A percentile compares a stretch with the other conserved stretches of the same genome.
These are phyloP conservation scores for Symmetrospora coprosmae DNA, from an alignment of 768 basidiomycete genomes.

Conservation along the genomic window DNA sequence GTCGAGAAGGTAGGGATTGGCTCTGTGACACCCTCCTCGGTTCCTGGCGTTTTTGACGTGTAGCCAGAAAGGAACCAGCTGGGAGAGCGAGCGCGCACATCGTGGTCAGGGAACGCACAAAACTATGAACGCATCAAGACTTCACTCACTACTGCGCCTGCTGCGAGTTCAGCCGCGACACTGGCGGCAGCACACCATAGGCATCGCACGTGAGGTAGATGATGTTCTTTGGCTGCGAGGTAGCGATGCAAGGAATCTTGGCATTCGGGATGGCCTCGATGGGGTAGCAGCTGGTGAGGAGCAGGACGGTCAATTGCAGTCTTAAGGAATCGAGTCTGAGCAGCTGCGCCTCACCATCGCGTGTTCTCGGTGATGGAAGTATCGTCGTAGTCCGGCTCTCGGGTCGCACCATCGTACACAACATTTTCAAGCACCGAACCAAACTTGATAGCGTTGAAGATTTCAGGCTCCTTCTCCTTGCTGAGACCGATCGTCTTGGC, in stretches of 20 bases:
- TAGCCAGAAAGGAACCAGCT: slow-evolving; percentile 44
- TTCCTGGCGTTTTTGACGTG: slow-evolving; percentile 56
- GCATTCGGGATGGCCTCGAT: slow-evolving; percentile 96
- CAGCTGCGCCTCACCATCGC: too few species aligned
- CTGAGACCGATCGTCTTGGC: slow-evolving; percentile 97
- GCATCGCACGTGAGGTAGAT: slow-evolving; percentile 39
- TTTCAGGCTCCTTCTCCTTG: slow-evolving; percentile 94
- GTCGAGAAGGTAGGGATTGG: slow-evolving; percentile 98
- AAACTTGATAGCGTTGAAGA: slow-evolving; percentile 83
- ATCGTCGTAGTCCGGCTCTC: slow-evolving; percentile 87
- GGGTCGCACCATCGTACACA: slow-evolving; percentile 73
- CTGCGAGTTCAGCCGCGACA: slow-evolving; percentile 76
- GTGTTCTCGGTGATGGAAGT: slow-evolving; percentile 97
- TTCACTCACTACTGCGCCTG: slow-evolving; percentile 64
- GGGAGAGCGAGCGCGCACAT: neutral
- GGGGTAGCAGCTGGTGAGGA: slow-evolving; percentile 67
- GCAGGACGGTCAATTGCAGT: neutral
- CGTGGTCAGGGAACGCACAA: too few species aligned
- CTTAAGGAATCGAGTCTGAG: too few species aligned
- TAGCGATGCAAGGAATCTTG: slow-evolving; percentile 75
- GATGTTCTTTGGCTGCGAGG: slow-evolving; percentile 85
- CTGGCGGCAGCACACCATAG: slow-evolving; percentile 92
- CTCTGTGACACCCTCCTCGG: slow-evolving; percentile 93
- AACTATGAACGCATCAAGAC: too few species aligned
- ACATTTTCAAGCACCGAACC: slow-evolving; percentile 98